These are phyloP conservation scores for Podaxis sp. DNA, from an alignment of 768 basidiomycete genomes.

Conservation along the genomic window DNA sequence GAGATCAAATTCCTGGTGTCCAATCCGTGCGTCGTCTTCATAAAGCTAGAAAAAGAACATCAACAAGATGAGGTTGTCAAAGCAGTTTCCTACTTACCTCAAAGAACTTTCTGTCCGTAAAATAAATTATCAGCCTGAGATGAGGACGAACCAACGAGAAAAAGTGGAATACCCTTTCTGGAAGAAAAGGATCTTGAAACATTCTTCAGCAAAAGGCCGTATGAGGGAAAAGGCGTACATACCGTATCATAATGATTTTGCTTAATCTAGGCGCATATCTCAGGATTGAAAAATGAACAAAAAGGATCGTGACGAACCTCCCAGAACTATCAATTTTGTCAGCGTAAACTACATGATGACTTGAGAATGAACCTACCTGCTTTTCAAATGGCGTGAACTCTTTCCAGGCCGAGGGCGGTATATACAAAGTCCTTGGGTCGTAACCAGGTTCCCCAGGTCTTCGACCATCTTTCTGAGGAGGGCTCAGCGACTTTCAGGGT, in stretches of 20 bases:
- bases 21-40: conserved; percentile 92
- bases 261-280: conserved; percentile 65
- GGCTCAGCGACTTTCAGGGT: conserved; percentile 3
- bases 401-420: conserved; percentile 77
- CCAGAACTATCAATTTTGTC: conserved; percentile 55
- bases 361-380: conserved; percentile 47
- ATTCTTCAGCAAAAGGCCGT: conserved; percentile 17
- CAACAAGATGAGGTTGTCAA: conserved; percentile 3
- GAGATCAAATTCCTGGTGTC: conserved; percentile 93
- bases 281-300: background rate
- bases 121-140: background rate
- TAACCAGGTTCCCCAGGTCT: conserved; percentile 82
- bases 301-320: conserved; percentile 45
- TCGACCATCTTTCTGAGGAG: conserved; percentile 71
- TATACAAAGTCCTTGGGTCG: conserved; percentile 84
- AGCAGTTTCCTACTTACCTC: conserved; percentile 45
- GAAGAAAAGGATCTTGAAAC: conserved; percentile 81
- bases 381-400: conserved; percentile 95
- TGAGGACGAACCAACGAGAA: background rate
- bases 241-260: conserved; percentile 97
- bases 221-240: conserved; percentile 18
- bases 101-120: conserved; percentile 63
- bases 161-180: conserved; percentile 79
- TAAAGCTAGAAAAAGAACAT: conserved; percentile 56
- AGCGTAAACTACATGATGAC: conserved; percentile 6